These are phyloP conservation scores for Cyamopsis tetragonoloba DNA, from an alignment of 306 rosid species.

Conservation along the genomic window DNA sequence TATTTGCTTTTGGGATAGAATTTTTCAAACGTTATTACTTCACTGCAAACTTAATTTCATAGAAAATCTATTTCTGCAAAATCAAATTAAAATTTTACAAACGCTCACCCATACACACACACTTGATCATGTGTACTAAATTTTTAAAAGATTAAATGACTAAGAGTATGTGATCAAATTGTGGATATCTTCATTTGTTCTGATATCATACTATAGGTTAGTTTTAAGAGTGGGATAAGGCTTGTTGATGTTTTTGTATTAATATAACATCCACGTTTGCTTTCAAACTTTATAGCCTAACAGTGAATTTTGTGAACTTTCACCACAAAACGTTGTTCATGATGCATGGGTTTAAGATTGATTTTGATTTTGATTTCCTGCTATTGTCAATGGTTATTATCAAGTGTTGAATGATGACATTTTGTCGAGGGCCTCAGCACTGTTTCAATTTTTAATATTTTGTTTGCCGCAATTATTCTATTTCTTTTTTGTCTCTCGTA, in stretches of 20 bases:
- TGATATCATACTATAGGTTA: background rate
- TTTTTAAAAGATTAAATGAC: no score
- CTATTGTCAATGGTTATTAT: background rate
- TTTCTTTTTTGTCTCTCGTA: background rate
- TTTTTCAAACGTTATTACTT: no score
- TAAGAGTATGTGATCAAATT: background rate
- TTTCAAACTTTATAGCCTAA: background rate
- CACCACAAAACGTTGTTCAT: background rate
- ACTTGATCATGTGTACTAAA: constrained; percentile 1
- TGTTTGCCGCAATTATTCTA: background rate
- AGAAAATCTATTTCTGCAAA: no score
- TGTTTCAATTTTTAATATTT: background rate
- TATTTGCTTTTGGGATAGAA: no score
- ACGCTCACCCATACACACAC: no score
- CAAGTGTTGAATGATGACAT: background rate
- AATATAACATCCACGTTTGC: background rate
- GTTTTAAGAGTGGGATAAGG: no score
- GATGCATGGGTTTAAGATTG: background rate
- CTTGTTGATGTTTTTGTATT: background rate
- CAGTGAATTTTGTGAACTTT: constrained; percentile 9
- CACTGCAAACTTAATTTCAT: no score
- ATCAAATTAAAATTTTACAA: no score
- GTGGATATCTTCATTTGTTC: background rate
- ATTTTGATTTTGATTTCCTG: constrained; percentile 26
- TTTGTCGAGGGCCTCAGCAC: background rate